Evolutionary conservation across 1,139 yeast species (phyloP).

Genomic region (Arxiozyma slooffiae): DNA sequence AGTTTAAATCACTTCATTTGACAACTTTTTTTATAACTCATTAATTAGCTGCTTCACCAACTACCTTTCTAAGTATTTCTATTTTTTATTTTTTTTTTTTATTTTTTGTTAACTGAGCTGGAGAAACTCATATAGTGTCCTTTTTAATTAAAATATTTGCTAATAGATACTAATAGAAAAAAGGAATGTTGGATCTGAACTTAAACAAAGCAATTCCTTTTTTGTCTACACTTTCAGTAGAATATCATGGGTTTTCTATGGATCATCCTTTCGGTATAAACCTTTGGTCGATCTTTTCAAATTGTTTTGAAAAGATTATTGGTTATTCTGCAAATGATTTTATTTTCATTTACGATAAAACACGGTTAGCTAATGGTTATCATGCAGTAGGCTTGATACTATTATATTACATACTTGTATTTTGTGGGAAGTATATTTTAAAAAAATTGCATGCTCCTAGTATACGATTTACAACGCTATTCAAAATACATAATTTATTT

Average conservation of each 20-base stretch:
- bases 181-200: not conserved
- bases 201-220: not conserved
- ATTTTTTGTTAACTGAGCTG: too few relatives aligned
- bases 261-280: slow-evolving; percentile 86
- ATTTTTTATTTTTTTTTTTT: too few relatives aligned
- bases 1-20: too few relatives aligned
- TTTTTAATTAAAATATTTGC: not conserved
- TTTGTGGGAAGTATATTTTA: slow-evolving; percentile 63
- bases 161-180: not conserved
- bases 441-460: slow-evolving; percentile 47
- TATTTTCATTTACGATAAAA: slow-evolving; percentile 52
- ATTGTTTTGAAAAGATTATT: slow-evolving; percentile 38
- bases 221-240: not conserved
- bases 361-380: slow-evolving; percentile 58
- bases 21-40: too few relatives aligned
- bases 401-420: slow-evolving; percentile 65
- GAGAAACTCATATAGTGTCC: not conserved
- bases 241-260: slow-evolving; percentile 42
- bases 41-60: not conserved
- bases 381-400: slow-evolving; percentile 55
- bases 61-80: too few relatives aligned
- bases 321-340: slow-evolving; percentile 66
- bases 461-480: slow-evolving; percentile 28
- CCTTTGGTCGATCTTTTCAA: slow-evolving; percentile 79
- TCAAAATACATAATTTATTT: slow-evolving; percentile 70